These are phyloP conservation scores for Naganishia antarctica DNA, from an alignment of 768 basidiomycete species.

Conservation along the genomic window DNA sequence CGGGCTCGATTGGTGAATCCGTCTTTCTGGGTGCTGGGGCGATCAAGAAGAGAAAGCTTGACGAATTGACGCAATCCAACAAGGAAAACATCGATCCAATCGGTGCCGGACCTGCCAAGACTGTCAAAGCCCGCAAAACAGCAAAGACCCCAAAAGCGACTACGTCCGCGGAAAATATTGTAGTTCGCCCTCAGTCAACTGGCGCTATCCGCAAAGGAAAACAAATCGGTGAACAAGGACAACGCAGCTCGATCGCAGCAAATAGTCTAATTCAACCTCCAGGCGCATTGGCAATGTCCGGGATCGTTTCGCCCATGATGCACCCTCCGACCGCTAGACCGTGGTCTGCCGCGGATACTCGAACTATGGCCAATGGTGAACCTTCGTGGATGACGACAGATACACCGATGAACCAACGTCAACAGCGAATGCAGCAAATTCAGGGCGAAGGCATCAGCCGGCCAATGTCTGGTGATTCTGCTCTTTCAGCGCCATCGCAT, in stretches of 20 bases:
- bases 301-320: not conserved
- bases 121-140: not conserved
- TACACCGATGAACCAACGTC: conserved; percentile 14
- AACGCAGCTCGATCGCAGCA: not conserved
- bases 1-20: conserved; percentile 17
- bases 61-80: not conserved
- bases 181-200: conserved; percentile 1
- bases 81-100: conserved; percentile 9
- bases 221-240: not conserved
- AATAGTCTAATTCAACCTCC: not conserved
- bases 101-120: not conserved
- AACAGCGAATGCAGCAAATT: conserved; percentile 9
- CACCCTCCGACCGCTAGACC: not conserved
- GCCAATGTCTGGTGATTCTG: conserved; percentile 12
- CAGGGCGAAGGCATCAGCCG: conserved; percentile 11
- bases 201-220: not conserved
- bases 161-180: not conserved
- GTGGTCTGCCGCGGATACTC: not conserved
- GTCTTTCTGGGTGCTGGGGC: conserved; percentile 9
- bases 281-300: not conserved
- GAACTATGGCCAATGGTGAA: not conserved
- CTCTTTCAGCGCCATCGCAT: not conserved
- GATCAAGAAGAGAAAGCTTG: conserved; percentile 10
- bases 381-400: not conserved
- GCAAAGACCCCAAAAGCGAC: not conserved